Conservation (phyloP, 139 green algal species). For the Volvox africanus region DNA sequence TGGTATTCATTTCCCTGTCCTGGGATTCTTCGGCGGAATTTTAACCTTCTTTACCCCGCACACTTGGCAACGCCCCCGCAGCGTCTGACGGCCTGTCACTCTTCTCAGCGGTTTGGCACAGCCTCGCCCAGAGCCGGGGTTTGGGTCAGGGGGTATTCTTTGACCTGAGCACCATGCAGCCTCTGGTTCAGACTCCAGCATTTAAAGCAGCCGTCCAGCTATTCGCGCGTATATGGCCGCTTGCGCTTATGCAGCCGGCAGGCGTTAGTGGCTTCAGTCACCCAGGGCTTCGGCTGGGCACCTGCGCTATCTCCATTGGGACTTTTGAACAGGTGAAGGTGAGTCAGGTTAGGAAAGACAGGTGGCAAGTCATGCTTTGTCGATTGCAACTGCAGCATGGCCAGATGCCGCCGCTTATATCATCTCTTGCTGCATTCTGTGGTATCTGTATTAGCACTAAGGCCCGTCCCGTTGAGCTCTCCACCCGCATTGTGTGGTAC, state of each 20-base stretch:
- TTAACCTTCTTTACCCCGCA: not conserved
- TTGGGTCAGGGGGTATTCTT: conserved; percentile 13
- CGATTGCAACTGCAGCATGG: too few species aligned
- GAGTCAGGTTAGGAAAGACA: too few species aligned
- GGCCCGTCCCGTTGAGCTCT: too few species aligned
- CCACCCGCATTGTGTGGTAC: too few species aligned
- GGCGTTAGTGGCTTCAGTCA: not conserved
- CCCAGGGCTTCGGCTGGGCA: not conserved
- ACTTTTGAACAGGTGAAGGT: conserved; percentile 32
- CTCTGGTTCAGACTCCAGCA: not conserved
- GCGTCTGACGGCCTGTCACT: conserved; percentile 4
- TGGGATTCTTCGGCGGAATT: too few species aligned
- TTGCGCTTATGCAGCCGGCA: not conserved
- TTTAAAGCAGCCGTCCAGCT: not conserved
- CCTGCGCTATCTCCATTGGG: not conserved
- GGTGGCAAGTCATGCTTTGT: too few species aligned
- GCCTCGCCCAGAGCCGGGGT: conserved; percentile 6
- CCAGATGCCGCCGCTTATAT: too few species aligned
- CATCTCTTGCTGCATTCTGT: too few species aligned
- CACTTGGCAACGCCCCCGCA: not conserved
- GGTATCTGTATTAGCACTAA: too few species aligned
- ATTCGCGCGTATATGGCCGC: not conserved
- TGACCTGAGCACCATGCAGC: not conserved
- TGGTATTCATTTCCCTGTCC: too few species aligned
- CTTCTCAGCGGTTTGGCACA: conserved; percentile 30